These are phyloP conservation scores for Alternaria sp. DNA, from an alignment of 2,329 filamentous ascomycete genomes.

Conservation along the genomic window DNA sequence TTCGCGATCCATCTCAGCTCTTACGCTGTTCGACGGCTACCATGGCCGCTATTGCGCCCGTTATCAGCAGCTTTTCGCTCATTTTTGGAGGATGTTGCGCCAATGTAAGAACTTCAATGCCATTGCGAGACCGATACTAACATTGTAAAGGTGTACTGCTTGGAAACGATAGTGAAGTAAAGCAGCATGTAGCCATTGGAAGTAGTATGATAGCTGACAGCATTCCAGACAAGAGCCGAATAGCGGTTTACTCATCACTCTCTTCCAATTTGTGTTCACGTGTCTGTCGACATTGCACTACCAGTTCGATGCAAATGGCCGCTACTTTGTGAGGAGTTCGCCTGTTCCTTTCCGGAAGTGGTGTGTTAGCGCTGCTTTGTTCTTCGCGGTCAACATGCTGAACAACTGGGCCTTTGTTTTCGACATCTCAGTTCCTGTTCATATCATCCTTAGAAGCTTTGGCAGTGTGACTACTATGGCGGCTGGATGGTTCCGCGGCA, in stretches of 20 bases:
- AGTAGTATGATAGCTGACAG: slow-evolving; percentile 24
- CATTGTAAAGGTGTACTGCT: slow-evolving; percentile 78
- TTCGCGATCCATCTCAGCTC: neutral
- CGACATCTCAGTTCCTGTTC: slow-evolving; percentile 92
- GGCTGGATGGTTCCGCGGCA: slow-evolving; percentile 87
- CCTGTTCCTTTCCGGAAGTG: slow-evolving; percentile 85
- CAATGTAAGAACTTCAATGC: slow-evolving; percentile 68
- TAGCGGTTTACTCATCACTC: slow-evolving; percentile 74
- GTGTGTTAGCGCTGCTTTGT: slow-evolving; percentile 87
- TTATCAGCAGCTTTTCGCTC: slow-evolving; percentile 72
- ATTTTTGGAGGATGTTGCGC: slow-evolving; percentile 97
- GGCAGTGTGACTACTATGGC: slow-evolving; percentile 95
- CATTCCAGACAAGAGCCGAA: slow-evolving; percentile 75
- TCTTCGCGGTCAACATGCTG: slow-evolving; percentile 91
- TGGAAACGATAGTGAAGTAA: slow-evolving; percentile 95
- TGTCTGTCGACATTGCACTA: slow-evolving; percentile 64
- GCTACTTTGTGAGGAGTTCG: slow-evolving; percentile 77
- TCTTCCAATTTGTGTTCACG: slow-evolving; percentile 66
- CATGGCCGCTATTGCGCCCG: slow-evolving; percentile 49
- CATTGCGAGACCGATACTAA: slow-evolving; percentile 17
- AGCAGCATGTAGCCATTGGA: slow-evolving; percentile 43
- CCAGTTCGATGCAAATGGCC: slow-evolving; percentile 62
- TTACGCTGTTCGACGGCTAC: neutral
- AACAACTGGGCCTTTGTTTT: slow-evolving; percentile 99
- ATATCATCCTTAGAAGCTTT: slow-evolving; percentile 94